Evolutionary conservation across 2,329 filamentous ascomycete genomes (phyloP), one percentile per base, ranked within the genome.

Genomic region (Thermoascus crustaceus): DNA sequence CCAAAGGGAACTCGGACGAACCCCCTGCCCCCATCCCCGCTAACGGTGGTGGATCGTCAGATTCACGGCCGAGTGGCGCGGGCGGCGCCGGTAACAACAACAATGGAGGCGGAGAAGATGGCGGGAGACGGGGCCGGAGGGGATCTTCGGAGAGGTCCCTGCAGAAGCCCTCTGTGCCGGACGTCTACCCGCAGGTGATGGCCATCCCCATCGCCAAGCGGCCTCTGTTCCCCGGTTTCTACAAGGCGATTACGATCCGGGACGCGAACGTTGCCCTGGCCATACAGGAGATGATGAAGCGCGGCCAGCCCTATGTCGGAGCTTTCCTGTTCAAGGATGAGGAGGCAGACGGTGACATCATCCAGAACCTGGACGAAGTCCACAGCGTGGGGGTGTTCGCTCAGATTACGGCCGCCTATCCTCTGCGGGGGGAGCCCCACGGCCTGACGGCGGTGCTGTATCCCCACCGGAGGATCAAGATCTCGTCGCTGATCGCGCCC

Each of bases 321-420:
- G 89, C 88, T 3, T 98, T 98, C 64, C 63, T 98, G 53, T 87
- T 96, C 69, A 96, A 96, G 63, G 88, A 98, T 55, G 89, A 95
- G 55, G 83, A 86, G 44, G 83, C 85, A 43, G 91, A 96, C 57
- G 85, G 86, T 55, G 93, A 98, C 60, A 77, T 93, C 32, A 96
- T 98, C 56, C 84, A 89, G 46, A 88, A 81, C 46, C 71, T 82
- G 18, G 82, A 88, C 42, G 91, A 98, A 52, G 89, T 98, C 19
- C 85, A 98, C 61, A 87, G 95, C 48, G 85, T 93, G 10, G 91
- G 91, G 42, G 91, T 95, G 2, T 98, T 98, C 59, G 94, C 91
- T 31, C 91, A 98, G 58, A 88, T 98, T 45, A 98, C 91, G 1
- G 95, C 89, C 55, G 85, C 87, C 2, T 96, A 96, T 55, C 88